Percentiles rank a stretch among this genome's conserved stretches.
phyloP scores from a whole-genome alignment of 345 rosid genomes.

The Boechera retrofracta region DNA sequence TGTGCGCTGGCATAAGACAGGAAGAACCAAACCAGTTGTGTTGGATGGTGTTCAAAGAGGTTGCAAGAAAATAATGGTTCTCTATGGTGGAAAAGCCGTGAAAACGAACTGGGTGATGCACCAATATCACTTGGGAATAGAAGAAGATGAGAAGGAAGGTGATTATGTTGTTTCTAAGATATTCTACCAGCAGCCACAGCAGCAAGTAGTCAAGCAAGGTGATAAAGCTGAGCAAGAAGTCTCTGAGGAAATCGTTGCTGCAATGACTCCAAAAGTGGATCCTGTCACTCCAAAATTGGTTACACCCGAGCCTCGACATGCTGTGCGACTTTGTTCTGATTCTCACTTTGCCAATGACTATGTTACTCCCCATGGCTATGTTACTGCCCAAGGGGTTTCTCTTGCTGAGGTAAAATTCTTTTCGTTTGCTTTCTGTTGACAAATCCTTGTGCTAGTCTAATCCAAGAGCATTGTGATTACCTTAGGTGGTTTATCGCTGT shows the following conservation, averaged over 20 bases:
- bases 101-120: slow-evolving; percentile 99
- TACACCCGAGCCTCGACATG: slow-evolving; percentile 69
- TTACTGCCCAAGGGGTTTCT: slow-evolving; percentile 34
- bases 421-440: slow-evolving; percentile 16
- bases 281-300: slow-evolving; percentile 77
- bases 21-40: slow-evolving; percentile 79
- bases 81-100: slow-evolving; percentile 82
- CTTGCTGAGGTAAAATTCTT: slow-evolving; percentile 54
- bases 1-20: slow-evolving; percentile 99
- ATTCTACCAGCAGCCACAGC: slow-evolving; percentile 84
- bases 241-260: slow-evolving; percentile 47
- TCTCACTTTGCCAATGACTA: slow-evolving; percentile 43
- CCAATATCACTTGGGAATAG: slow-evolving; percentile 92
- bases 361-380: slow-evolving; percentile 32
- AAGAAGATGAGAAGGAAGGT: slow-evolving; percentile 87
- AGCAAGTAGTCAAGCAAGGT: slow-evolving; percentile 50
- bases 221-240: slow-evolving; percentile 65
- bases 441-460: slow-evolving; percentile 8
- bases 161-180: slow-evolving; percentile 87
- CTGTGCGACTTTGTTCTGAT: slow-evolving; percentile 50
- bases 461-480: background rate
- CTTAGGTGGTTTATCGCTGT: background rate
- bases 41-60: slow-evolving; percentile 82
- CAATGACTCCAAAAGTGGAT: slow-evolving; percentile 54
- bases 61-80: slow-evolving; percentile 96